Evolutionary conservation across 2,329 filamentous ascomycete species (phyloP), one percentile per base, ranked within the genome.

Genomic region (Calonectria pauciramosa): DNA sequence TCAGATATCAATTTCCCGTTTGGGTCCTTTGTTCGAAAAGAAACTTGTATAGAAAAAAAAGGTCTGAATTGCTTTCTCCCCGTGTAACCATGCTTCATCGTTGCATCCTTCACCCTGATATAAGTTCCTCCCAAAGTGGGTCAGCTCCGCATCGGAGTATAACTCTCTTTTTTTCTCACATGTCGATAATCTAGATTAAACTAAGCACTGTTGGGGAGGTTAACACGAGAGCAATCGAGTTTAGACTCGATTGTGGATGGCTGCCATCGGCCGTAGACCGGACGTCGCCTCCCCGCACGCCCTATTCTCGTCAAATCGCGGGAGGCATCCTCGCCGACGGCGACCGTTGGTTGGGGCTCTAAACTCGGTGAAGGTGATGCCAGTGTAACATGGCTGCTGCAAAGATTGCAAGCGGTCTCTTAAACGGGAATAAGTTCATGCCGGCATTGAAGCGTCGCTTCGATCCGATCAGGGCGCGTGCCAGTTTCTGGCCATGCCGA

Each of bases 71-170:
- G 47, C 32, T 32, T 16, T 32, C 36, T 34, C 26, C 28, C 26
- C 28, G 20, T 67, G 60, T 60, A 56, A 65, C 34, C 41, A 60
- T 44, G 30, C 47, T 67, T 30, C 36, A 14, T 36, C n/a, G 4
- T 47, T 30, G 56, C 67, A 26, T 70, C 56, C 52, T 23, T 51
- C 49, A 47, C 49, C 30, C 52, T 73, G 65, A 73, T 70, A 73
- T 69, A 70, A 13, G 59, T 36, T 51, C 23, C 18, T 20, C 18
- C 38, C 36, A 23, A 44, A 59, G 71, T 73, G 71, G 71, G 51
- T 66, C 66, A 26, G 71, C 71, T 73, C 71, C 71, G 71, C 65
- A 60, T 59, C 71, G 59, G 71, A 65, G 66, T 59, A 60, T 41
- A 66, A 59, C 38, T 28, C 11, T 63, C 47, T 59, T 69, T 69